phyloP scores from a whole-genome alignment of 768 basidiomycete species.

The Mycena pura region DNA sequence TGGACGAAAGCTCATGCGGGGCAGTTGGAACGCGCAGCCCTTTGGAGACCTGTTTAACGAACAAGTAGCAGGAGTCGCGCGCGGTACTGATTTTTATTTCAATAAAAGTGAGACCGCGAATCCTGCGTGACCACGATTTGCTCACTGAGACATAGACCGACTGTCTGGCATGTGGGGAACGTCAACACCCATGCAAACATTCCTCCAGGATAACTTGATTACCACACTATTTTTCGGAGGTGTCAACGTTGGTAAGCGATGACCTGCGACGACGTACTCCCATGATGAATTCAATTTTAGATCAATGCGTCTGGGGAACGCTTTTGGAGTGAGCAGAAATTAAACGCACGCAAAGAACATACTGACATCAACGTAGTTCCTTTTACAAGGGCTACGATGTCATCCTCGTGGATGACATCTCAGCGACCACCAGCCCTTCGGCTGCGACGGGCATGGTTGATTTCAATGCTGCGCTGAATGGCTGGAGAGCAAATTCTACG shows the following conservation, averaged over 20 bases:
- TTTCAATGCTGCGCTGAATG: constrained; percentile 36
- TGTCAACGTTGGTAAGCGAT: constrained; percentile 34
- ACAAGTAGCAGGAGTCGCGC: constrained; percentile 37
- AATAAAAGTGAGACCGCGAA: constrained; percentile 36
- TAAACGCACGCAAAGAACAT: neutral
- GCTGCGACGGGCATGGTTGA: constrained; percentile 41
- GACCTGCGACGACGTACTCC: neutral
- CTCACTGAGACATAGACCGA: constrained; percentile 29
- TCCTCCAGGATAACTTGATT: constrained; percentile 40
- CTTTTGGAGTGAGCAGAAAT: constrained; percentile 33
- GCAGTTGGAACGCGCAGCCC: constrained; percentile 42
- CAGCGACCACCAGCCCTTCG: constrained; percentile 39
- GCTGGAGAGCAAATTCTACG: constrained; percentile 39
- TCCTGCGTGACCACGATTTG: neutral
- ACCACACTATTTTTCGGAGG: constrained; percentile 43
- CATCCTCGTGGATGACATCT: constrained; percentile 40
- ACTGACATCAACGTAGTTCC: constrained; percentile 26
- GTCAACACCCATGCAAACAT: constrained; percentile 42
- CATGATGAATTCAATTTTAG: constrained; percentile 3
- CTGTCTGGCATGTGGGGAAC: constrained; percentile 43
- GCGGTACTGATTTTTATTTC: constrained; percentile 42
- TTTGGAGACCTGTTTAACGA: constrained; percentile 36
- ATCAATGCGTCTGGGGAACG: constrained; percentile 44
- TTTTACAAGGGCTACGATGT: constrained; percentile 45
- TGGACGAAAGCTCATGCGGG: constrained; percentile 38